These are phyloP conservation scores for Phaseolus coccineus DNA, from an alignment of 331 rosid genomes.

Conservation along the genomic window DNA sequence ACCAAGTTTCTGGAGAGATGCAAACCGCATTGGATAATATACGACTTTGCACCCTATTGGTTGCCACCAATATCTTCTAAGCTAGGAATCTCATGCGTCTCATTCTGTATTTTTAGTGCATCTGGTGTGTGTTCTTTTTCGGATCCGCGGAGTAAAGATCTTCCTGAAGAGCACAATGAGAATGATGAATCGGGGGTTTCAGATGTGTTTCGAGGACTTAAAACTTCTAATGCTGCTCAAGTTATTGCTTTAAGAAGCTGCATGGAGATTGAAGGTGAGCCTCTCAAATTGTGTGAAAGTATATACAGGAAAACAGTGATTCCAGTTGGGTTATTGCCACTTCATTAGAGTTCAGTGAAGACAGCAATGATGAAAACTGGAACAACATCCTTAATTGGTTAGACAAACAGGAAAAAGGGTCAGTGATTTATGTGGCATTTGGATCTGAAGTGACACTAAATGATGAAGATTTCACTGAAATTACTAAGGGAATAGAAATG, in stretches of 20 bases:
- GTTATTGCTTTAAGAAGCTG: conserved; percentile 11
- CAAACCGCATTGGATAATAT: conserved; percentile 9
- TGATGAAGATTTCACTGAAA: background rate
- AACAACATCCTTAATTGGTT: conserved; percentile 33
- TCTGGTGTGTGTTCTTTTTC: accelerated
- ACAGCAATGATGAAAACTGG: conserved; percentile 16
- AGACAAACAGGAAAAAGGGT: conserved; percentile 37
- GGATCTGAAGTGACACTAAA: conserved; percentile 29
- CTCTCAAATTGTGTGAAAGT: background rate
- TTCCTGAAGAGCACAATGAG: too few relatives aligned
- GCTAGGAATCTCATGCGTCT: background rate
- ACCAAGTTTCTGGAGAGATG: background rate
- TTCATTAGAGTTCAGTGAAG: background rate
- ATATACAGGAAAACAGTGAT: conserved; percentile 1
- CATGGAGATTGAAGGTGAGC: conserved; percentile 35
- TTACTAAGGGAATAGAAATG: background rate
- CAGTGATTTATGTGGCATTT: conserved; percentile 40
- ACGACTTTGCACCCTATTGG: conserved; percentile 2
- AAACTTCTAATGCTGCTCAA: background rate
- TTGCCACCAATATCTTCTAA: background rate
- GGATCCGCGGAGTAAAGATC: background rate
- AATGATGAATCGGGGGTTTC: conserved; percentile 26
- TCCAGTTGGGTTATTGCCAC: conserved; percentile 44
- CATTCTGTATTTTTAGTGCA: background rate
- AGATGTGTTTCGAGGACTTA: background rate